Base-by-base conservation (phyloP, 345 rosid genomes). In the Eucalyptus cloeziana region DNA sequence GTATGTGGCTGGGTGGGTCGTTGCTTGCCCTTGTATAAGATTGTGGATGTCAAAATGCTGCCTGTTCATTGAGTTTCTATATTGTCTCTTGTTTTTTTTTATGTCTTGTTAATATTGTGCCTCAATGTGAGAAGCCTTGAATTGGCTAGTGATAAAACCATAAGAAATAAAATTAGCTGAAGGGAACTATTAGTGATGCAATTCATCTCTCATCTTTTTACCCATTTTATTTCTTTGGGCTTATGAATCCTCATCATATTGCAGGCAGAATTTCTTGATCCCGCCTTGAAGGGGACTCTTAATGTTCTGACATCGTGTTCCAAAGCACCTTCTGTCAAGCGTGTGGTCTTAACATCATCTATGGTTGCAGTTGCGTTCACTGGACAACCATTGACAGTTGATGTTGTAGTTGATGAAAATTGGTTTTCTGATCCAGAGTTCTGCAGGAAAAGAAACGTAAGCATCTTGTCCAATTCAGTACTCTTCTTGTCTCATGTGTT, bases 231-330 rank as follows among this genome's bases (percentile, higher is more conserved):
- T 7, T 64, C 76, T 64, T 64, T 14, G 17, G 5, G 19, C 37
- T 64, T 30, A 64, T 64, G 56, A 25, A 49, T 54, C 22, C 14
- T 81, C 43, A 10, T 31, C 51, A 47, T 89, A 24, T 90, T 92
- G 86, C 94, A 97, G 99, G 94, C 91, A 56, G 98, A 97, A 90
- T 92, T 96, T 90, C 87, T 97, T 89, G 99, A 94, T 89, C 99
- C 98, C 86, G 99, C 99, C 1, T 92, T 97, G 87, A 97, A 94
- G 87, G 99, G 99, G 54, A 97, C 99, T 52, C 92, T 96, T 71
- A 97, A 97, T 92, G 98, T 97, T 87, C 94, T 96, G 69, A 94
- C 90, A 24, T 94, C 99, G 1, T 97, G 99, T 91, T 89, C 93
- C 43, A 96, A 95, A 90, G 80, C 89, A 64, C 91, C 95, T 64